These are phyloP conservation scores for Echinosophora koreensis DNA, from an alignment of 306 rosid genomes.

Conservation along the genomic window DNA sequence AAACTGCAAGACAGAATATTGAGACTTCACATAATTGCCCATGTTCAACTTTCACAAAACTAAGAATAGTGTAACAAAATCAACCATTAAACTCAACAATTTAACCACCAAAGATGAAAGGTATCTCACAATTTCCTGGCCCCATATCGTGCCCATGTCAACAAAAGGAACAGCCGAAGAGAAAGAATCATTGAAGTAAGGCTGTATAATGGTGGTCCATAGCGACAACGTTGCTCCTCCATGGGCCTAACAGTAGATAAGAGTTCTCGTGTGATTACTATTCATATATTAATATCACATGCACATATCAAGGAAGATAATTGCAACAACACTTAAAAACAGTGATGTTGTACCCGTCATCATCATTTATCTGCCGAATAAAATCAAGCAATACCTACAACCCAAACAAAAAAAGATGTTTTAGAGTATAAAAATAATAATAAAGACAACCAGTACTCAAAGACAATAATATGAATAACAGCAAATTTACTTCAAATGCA, in stretches of 20 bases:
- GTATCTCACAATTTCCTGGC: constrained; percentile 71
- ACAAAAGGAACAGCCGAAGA: constrained; percentile 70
- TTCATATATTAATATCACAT: constrained; percentile 1
- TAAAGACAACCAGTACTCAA: not conserved
- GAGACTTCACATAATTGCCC: constrained; percentile 3
- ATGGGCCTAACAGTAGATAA: constrained; percentile 75
- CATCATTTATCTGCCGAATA: constrained; percentile 81
- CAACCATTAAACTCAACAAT: constrained; percentile 33
- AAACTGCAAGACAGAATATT: constrained; percentile 1
- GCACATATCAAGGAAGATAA: constrained; percentile 36
- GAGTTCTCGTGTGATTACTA: constrained; percentile 35
- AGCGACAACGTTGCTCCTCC: constrained; percentile 98
- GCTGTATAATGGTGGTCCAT: constrained; percentile 89
- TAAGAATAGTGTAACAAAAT: constrained; percentile 26
- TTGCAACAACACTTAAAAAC: constrained; percentile 24
- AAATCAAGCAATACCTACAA: constrained; percentile 94
- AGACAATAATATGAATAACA: constrained; percentile 29
- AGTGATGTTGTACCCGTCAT: constrained; percentile 76
- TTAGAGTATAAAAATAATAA: constrained; percentile 25
- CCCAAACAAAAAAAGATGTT: constrained; percentile 42
- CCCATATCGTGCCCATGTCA: constrained; percentile 77
- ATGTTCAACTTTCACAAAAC: constrained; percentile 24
- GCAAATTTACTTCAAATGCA: constrained; percentile 36
- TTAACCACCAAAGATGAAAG: constrained; percentile 39
- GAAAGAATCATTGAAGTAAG: constrained; percentile 79